Conservation (phyloP, 495 filamentous ascomycete species). For the Hyaloscypha bicolor region DNA sequence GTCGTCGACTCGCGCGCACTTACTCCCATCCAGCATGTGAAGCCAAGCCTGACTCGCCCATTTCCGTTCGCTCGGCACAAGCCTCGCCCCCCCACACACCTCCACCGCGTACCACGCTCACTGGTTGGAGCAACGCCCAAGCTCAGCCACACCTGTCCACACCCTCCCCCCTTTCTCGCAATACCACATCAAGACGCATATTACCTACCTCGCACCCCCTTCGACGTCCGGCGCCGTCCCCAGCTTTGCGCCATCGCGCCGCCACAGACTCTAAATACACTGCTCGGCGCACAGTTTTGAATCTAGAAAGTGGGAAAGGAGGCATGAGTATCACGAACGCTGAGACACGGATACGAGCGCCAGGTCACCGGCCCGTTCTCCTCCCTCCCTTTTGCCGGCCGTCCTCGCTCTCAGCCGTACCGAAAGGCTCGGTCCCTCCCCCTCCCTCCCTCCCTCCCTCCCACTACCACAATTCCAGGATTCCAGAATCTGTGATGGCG, state of each 20-base stretch:
- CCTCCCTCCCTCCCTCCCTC: background rate
- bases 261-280: background rate
- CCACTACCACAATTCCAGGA: background rate
- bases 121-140: slow-evolving; percentile 1
- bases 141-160: background rate
- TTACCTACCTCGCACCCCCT: background rate
- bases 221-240: background rate
- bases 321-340: background rate
- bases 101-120: background rate
- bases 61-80: background rate
- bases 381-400: background rate
- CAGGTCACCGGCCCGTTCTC: background rate
- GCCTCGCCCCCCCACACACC: background rate
- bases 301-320: background rate
- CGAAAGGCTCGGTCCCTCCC: background rate
- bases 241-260: background rate
- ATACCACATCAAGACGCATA: background rate
- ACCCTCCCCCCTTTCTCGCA: background rate
- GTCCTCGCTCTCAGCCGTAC: too few species aligned
- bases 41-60: background rate
- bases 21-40: background rate
- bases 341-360: background rate
- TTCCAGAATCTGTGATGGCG: background rate
- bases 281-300: background rate
- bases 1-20: background rate